phyloP scores from a whole-genome alignment of 768 basidiomycete species.

The Mycena albidolilacea region DNA sequence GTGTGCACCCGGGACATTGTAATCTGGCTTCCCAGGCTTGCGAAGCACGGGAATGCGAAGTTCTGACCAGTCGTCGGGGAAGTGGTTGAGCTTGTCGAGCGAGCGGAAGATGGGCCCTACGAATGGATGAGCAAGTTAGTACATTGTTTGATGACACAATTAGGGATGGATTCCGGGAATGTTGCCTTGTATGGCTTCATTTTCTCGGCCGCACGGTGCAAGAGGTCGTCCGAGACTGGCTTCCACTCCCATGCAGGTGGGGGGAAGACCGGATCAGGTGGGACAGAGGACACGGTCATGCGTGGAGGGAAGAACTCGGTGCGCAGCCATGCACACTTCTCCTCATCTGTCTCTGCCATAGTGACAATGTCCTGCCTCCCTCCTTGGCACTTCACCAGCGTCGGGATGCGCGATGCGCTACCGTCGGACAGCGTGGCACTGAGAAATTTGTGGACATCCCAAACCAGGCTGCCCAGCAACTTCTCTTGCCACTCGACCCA shows the following conservation, averaged over 20 bases:
- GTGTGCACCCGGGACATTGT: slow-evolving; percentile 51
- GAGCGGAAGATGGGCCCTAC: slow-evolving; percentile 49
- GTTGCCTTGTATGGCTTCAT: slow-evolving; percentile 55
- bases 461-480: neutral
- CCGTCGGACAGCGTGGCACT: slow-evolving; percentile 44
- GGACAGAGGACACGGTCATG: slow-evolving; percentile 20
- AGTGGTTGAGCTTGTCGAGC: slow-evolving; percentile 43
- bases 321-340: slow-evolving; percentile 42
- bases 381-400: slow-evolving; percentile 33
- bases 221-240: slow-evolving; percentile 47
- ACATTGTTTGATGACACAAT: slow-evolving; percentile 49
- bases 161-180: slow-evolving; percentile 45
- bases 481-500: slow-evolving; percentile 50
- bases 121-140: slow-evolving; percentile 43
- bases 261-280: slow-evolving; percentile 44
- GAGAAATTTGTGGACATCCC: slow-evolving; percentile 36
- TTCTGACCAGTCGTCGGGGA: slow-evolving; percentile 40
- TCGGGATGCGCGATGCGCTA: slow-evolving; percentile 45
- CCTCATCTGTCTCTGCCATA: too few relatives aligned
- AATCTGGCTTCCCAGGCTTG: slow-evolving; percentile 54
- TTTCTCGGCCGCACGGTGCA: slow-evolving; percentile 41
- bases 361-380: slow-evolving; percentile 28
- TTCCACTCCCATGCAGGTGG: too few relatives aligned
- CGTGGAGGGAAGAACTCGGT: slow-evolving; percentile 48
- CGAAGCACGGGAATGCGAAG: slow-evolving; percentile 49